Evolutionary conservation across 140 eudicot genomes (phyloP).

Genomic region (Senecio squalidus): DNA sequence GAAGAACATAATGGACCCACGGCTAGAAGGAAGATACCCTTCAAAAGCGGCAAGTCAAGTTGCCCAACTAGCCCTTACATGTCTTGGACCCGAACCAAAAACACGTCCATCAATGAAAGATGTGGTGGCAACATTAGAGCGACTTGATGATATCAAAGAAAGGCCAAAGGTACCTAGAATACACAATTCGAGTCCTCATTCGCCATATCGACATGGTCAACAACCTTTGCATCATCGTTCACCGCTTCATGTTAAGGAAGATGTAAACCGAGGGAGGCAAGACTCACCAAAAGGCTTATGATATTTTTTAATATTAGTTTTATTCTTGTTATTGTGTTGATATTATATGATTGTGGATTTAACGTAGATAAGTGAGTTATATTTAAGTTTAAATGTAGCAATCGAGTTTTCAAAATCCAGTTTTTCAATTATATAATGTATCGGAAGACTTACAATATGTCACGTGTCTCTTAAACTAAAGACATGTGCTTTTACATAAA

Average conservation of each 20-base stretch:
- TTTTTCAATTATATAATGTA: too few species aligned
- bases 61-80: constrained; percentile 54
- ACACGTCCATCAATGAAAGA: constrained; percentile 61
- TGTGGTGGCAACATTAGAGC: constrained; percentile 45
- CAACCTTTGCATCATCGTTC: constrained; percentile 37
- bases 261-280: constrained; percentile 20
- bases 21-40: constrained; percentile 62
- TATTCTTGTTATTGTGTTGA: not conserved
- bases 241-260: constrained; percentile 35
- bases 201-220: constrained; percentile 24
- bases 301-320: constrained; percentile 6
- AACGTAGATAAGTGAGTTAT: constrained; percentile 12
- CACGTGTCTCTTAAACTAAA: too few species aligned
- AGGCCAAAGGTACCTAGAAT: constrained; percentile 48
- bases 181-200: constrained; percentile 23
- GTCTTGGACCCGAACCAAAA: constrained; percentile 48
- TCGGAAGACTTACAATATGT: too few species aligned
- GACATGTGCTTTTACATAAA: too few species aligned
- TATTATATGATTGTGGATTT: constrained; percentile 13
- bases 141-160: constrained; percentile 35
- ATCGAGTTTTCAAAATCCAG: too few species aligned
- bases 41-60: constrained; percentile 43
- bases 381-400: too few species aligned
- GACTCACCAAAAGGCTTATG: constrained; percentile 24
- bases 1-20: constrained; percentile 48